Conservation (phyloP, 2,329 filamentous ascomycete species). For the Beauveria australis region DNA sequence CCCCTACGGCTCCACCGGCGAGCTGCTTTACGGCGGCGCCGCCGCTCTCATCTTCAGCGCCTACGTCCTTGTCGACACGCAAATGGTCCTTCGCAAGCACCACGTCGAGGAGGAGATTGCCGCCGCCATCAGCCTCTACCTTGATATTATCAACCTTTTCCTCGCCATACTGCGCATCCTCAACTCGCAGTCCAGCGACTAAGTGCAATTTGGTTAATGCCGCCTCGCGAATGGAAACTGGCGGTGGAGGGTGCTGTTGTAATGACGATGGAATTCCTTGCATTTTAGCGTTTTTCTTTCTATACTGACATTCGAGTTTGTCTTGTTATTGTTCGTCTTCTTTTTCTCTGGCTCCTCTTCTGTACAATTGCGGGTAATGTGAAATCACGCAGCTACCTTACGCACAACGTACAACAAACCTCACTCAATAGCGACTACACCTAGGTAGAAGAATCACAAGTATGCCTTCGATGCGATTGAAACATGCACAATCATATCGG, state of each 20-base stretch:
- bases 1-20: conserved; percentile 69
- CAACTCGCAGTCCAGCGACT: conserved; percentile 95
- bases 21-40: conserved; percentile 77
- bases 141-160: conserved; percentile 97
- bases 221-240: background rate
- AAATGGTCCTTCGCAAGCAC: conserved; percentile 90
- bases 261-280: background rate
- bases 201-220: conserved; percentile 20
- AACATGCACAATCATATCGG: conserved; percentile 31
- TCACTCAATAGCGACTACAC: background rate
- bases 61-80: conserved; percentile 94
- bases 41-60: conserved; percentile 83
- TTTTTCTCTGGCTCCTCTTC: background rate
- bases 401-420: background rate
- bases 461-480: background rate
- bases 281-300: background rate
- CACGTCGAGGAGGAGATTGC: conserved; percentile 98
- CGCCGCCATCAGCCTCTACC: conserved; percentile 86
- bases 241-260: background rate
- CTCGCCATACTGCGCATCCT: conserved; percentile 89
- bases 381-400: background rate
- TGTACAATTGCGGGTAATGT: background rate
- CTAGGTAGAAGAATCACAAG: background rate
- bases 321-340: background rate
- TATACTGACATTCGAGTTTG: background rate